phyloP scores from a whole-genome alignment of 129 eudicot genomes.

The Arctium lappa region DNA sequence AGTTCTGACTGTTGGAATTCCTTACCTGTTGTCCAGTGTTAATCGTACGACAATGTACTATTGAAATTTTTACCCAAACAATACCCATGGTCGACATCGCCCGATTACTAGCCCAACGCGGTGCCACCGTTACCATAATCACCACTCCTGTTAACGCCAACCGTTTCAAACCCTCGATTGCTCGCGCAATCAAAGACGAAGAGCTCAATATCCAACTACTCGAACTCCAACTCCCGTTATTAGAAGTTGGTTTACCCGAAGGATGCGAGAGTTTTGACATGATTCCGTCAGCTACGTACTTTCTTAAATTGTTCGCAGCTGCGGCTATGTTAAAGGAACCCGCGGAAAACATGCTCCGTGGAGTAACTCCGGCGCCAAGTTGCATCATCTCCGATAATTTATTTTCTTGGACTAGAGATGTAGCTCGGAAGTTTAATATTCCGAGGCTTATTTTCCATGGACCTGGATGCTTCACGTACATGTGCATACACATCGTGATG shows the following conservation, averaged over 20 bases:
- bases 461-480: conserved; percentile 36
- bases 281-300: conserved; percentile 6
- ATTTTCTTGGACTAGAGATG: conserved; percentile 39
- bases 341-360: conserved; percentile 14
- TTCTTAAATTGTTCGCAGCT: conserved; percentile 18
- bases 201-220: conserved; percentile 22
- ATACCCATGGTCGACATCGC: conserved; percentile 48
- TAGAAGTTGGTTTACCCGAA: conserved; percentile 32
- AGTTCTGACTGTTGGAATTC: no score
- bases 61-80: no score
- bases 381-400: conserved; percentile 43
- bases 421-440: conserved; percentile 35
- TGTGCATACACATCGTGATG: conserved; percentile 19
- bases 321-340: conserved; percentile 23
- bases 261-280: conserved; percentile 37
- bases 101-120: conserved; percentile 34
- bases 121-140: conserved; percentile 30
- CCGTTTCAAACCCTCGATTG: conserved; percentile 21
- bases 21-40: no score
- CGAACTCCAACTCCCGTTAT: conserved; percentile 14
- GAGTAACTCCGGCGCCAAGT: conserved; percentile 29
- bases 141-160: conserved; percentile 38
- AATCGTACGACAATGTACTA: no score
- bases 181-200: conserved; percentile 21
- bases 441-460: conserved; percentile 51